These are phyloP conservation scores for Mycena albidolilacea DNA, from an alignment of 768 basidiomycete genomes.

Conservation along the genomic window DNA sequence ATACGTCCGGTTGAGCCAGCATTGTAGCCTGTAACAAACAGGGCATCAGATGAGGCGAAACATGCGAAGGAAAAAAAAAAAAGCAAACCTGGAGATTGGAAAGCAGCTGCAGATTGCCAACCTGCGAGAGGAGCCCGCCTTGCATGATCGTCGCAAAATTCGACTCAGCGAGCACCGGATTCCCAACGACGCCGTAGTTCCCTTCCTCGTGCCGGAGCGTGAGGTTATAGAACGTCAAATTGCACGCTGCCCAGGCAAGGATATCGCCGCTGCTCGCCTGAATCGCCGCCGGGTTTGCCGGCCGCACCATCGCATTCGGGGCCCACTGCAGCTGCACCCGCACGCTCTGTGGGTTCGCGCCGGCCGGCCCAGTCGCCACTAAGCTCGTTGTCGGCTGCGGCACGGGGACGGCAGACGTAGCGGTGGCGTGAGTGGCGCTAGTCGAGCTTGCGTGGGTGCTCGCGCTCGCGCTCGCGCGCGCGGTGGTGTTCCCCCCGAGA, in stretches of 20 bases:
- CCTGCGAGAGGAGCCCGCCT: slow-evolving; percentile 28
- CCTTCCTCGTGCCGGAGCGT: slow-evolving; percentile 25
- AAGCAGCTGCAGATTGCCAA: slow-evolving; percentile 30
- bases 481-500: background rate
- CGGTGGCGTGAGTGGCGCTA: too few species aligned
- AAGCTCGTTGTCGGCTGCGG: background rate
- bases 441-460: background rate
- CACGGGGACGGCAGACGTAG: background rate
- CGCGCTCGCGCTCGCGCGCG: background rate
- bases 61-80: background rate
- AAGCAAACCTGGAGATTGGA: slow-evolving; percentile 27
- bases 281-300: slow-evolving; percentile 3
- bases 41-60: background rate
- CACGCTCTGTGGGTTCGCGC: slow-evolving; percentile 32
- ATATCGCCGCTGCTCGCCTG: slow-evolving; percentile 20
- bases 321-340: slow-evolving; percentile 29
- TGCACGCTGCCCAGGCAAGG: slow-evolving; percentile 29
- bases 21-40: slow-evolving; percentile 20
- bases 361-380: background rate
- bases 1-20: slow-evolving; percentile 17
- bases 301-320: background rate
- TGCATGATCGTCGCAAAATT: slow-evolving; percentile 32
- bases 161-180: slow-evolving; percentile 9
- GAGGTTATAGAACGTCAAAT: slow-evolving; percentile 32
- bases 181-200: background rate